These are phyloP conservation scores for Phaeomoniella chlamydospora DNA, from an alignment of 2,329 filamentous ascomycete genomes.

Conservation along the genomic window DNA sequence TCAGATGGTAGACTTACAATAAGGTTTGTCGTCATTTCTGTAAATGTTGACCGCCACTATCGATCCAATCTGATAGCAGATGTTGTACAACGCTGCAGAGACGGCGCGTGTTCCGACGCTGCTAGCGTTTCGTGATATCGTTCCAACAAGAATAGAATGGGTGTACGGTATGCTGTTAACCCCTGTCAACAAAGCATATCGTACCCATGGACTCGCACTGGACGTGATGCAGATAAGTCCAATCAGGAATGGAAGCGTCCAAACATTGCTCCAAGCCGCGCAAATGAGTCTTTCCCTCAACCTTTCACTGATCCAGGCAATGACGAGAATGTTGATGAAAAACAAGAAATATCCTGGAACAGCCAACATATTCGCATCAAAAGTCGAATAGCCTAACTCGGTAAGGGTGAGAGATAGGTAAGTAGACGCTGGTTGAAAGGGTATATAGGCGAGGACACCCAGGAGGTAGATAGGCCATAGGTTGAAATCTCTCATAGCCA, in stretches of 20 bases:
- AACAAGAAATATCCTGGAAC: conserved; percentile 29
- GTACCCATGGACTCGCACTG: conserved; percentile 38
- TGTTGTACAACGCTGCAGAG: conserved; percentile 22
- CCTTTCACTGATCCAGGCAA: conserved; percentile 31
- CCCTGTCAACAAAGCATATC: conserved; percentile 34
- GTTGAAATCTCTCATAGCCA: conserved; percentile 42
- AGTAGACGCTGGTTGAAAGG: conserved; percentile 30
- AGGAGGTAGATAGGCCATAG: conserved; percentile 44
- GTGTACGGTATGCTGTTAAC: conserved; percentile 41
- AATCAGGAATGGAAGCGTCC: conserved; percentile 45
- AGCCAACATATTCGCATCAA: conserved; percentile 47
- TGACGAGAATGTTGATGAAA: conserved; percentile 25
- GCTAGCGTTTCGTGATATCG: conserved; percentile 49
- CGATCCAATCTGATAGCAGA: conserved; percentile 13
- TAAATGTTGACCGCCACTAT: conserved; percentile 23
- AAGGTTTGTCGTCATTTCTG: conserved; percentile 32
- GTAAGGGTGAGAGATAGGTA: conserved; percentile 48
- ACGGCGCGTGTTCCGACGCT: conserved; percentile 48
- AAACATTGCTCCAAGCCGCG: conserved; percentile 37
- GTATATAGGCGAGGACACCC: conserved; percentile 39
- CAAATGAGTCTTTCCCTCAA: conserved; percentile 32
- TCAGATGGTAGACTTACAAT: too few relatives aligned
- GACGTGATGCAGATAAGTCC: too few relatives aligned
- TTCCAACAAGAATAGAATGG: conserved; percentile 45
- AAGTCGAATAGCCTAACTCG: conserved; percentile 43